Evolutionary conservation across 176 grass and related monocot genomes (phyloP).

Genomic region (Triticum turgidum): DNA sequence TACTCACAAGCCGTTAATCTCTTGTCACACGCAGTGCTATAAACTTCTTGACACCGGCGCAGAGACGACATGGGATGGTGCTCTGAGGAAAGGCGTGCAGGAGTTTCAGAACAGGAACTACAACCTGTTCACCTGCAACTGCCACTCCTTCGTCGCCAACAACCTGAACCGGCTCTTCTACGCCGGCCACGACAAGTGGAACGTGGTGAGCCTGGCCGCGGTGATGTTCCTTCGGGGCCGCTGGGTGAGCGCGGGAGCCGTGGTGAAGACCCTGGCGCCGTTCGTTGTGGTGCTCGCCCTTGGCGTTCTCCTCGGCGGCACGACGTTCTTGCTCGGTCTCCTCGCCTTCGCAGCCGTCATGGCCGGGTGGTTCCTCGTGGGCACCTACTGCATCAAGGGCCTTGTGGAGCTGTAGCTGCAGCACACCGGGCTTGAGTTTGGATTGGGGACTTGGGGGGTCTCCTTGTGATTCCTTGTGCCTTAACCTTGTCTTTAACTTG

Average conservation of each 20-base stretch:
- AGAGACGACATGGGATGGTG: constrained; percentile 60
- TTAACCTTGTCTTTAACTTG: no score
- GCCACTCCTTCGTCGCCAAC: constrained; percentile 90
- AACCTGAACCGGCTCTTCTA: constrained; percentile 78
- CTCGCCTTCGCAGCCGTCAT: constrained; percentile 40
- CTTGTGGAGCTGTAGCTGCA: constrained; percentile 70
- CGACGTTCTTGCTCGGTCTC: constrained; percentile 49
- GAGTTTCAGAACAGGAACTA: constrained; percentile 88
- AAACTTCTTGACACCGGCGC: constrained; percentile 58
- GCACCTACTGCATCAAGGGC: constrained; percentile 81
- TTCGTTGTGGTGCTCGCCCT: constrained; percentile 45
- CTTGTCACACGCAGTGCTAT: constrained; percentile 43
- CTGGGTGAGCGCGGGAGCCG: constrained; percentile 52
- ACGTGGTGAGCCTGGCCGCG: constrained; percentile 75
- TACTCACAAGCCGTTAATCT: background rate
- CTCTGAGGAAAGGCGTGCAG: constrained; percentile 62
- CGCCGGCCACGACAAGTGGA: constrained; percentile 66
- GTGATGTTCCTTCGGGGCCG: constrained; percentile 63
- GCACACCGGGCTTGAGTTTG: background rate
- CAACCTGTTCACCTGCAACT: constrained; percentile 94
- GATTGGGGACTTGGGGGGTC: background rate
- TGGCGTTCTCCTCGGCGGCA: constrained; percentile 51
- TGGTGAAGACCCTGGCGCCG: constrained; percentile 62
- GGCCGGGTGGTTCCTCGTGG: constrained; percentile 76
- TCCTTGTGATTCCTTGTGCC: background rate